Evolutionary conservation across 148 eudicot genomes (phyloP).

Genomic region (Cornus kousa): DNA sequence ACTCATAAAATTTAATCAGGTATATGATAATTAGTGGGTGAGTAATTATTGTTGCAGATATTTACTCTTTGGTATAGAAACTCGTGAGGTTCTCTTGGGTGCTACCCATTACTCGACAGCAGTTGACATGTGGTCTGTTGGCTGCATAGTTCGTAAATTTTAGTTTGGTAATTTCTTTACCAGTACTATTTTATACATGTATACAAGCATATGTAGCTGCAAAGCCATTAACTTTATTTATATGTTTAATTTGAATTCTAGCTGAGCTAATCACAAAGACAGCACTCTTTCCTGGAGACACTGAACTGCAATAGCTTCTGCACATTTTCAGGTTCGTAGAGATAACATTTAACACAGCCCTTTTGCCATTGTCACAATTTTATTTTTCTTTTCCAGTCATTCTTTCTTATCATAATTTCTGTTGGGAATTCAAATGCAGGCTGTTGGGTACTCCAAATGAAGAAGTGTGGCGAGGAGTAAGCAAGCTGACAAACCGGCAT

Average conservation of each 20-base stretch:
- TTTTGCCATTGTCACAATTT: background rate
- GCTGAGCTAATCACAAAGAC: conserved; percentile 81
- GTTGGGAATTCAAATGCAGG: conserved; percentile 28
- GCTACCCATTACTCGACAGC: conserved; percentile 92
- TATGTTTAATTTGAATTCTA: conserved; percentile 13
- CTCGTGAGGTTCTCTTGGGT: conserved; percentile 91
- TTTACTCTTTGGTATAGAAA: conserved; percentile 95
- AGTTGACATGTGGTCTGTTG: conserved; percentile 99
- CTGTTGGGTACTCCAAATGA: conserved; percentile 93
- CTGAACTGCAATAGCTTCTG: conserved; percentile 93
- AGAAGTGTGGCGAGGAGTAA: conserved; percentile 86
- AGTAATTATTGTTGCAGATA: conserved; percentile 47
- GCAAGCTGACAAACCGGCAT: conserved; percentile 86
- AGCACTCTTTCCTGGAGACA: conserved; percentile 80
- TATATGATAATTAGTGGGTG: background rate
- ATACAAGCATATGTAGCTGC: background rate
- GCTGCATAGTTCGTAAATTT: conserved; percentile 85
- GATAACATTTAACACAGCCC: background rate
- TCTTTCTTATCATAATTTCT: background rate
- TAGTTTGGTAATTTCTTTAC: background rate
- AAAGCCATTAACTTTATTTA: background rate
- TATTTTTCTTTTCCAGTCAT: background rate
- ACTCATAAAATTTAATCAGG: background rate
- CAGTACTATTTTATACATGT: no score
- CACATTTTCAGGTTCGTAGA: conserved; percentile 80